A percentile compares a stretch with the other conserved stretches of the same genome.
These are phyloP conservation scores for Salvia miltiorrhiza DNA, from an alignment of 257 asterid species.

Conservation along the genomic window DNA sequence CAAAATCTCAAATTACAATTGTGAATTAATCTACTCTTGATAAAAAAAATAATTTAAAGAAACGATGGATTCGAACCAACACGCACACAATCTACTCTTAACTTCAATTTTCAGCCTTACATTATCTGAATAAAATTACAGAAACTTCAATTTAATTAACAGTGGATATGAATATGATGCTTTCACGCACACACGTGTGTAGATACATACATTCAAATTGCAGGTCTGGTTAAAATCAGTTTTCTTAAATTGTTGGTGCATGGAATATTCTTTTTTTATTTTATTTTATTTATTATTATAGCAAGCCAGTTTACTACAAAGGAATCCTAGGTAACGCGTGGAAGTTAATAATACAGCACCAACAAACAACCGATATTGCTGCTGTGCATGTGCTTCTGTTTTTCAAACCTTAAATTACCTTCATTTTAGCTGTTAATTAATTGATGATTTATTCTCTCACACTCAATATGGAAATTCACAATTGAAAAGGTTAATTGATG, in stretches of 20 bases:
- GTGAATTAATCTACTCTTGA: neutral
- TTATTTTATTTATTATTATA: too few species aligned
- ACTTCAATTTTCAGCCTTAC: neutral
- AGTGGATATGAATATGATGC: neutral
- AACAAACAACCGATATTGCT: neutral
- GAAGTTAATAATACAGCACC: conserved; percentile 4
- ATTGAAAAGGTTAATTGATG: too few species aligned
- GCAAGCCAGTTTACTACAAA: too few species aligned
- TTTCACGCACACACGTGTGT: neutral
- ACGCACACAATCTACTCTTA: too few species aligned
- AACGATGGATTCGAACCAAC: too few species aligned
- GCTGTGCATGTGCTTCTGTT: conserved; percentile 17
- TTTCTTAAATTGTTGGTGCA: neutral
- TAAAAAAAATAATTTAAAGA: too few species aligned
- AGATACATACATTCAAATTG: too few species aligned
- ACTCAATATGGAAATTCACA: neutral
- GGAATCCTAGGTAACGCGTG: conserved; percentile 27
- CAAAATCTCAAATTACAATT: too few species aligned
- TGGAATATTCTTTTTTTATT: neutral
- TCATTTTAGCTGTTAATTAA: neutral
- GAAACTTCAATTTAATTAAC: neutral
- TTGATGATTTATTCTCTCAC: neutral
- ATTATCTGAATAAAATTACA: neutral
- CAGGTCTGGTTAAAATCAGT: neutral
- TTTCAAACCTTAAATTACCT: neutral